Conservation (phyloP, 2,329 filamentous ascomycete genomes). For the Samsoniella hepiali region DNA sequence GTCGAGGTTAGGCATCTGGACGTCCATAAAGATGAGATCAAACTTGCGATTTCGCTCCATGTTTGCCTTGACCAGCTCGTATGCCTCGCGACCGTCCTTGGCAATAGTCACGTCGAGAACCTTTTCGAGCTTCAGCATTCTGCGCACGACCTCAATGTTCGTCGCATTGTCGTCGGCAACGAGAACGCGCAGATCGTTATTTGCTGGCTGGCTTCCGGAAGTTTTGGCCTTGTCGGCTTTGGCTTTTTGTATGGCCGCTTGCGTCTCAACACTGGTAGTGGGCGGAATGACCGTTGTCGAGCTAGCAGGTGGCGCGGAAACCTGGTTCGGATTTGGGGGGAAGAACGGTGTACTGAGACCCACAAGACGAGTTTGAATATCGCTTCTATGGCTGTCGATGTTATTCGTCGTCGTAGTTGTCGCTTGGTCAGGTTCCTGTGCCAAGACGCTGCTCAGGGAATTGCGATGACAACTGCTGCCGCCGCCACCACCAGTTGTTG, state of each 20-base stretch:
- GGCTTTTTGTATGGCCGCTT: slow-evolving; percentile 62
- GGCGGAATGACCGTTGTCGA: slow-evolving; percentile 23
- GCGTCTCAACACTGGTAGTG: slow-evolving; percentile 50
- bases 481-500: slow-evolving; percentile 4
- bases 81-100: slow-evolving; percentile 81
- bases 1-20: slow-evolving; percentile 92
- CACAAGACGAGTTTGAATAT: slow-evolving; percentile 69
- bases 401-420: slow-evolving; percentile 19
- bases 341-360: slow-evolving; percentile 85
- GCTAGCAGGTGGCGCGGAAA: background rate
- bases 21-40: slow-evolving; percentile 93
- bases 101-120: slow-evolving; percentile 87
- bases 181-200: slow-evolving; percentile 70
- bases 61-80: slow-evolving; percentile 77
- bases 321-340: slow-evolving; percentile 38
- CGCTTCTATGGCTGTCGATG: slow-evolving; percentile 46
- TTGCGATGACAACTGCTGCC: slow-evolving; percentile 8
- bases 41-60: slow-evolving; percentile 73
- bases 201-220: slow-evolving; percentile 51
- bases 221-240: slow-evolving; percentile 60
- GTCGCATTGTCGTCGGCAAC: slow-evolving; percentile 71
- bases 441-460: slow-evolving; percentile 14
- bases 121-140: slow-evolving; percentile 70
- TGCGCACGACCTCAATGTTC: slow-evolving; percentile 57
- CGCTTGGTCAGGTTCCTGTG: background rate